Conservation (phyloP, 192 early-diverging fungal species). For the Powellomyces hirtus region DNA sequence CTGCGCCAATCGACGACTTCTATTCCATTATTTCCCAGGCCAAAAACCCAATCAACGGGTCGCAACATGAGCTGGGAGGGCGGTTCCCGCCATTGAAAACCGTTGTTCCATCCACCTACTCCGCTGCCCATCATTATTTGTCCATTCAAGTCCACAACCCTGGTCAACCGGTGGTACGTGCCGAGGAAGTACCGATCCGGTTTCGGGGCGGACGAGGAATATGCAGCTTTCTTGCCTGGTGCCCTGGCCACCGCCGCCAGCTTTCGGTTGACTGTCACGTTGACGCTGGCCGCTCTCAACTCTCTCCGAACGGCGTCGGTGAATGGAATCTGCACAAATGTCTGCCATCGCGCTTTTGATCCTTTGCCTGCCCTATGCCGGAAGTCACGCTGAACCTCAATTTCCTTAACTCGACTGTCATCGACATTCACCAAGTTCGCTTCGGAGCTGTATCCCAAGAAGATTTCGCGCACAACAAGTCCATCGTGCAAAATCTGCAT, state of each 20-base stretch:
- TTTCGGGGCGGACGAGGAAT: not conserved
- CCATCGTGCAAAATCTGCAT: constrained; percentile 60
- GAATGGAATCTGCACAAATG: constrained; percentile 61
- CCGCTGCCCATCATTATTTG: constrained; percentile 56
- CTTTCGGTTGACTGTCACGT: constrained; percentile 55
- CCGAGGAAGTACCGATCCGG: constrained; percentile 53
- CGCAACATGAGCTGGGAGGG: constrained; percentile 43
- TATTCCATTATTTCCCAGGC: constrained; percentile 40
- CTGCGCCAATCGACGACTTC: constrained; percentile 55
- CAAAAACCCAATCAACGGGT: constrained; percentile 47
- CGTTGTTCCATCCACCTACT: constrained; percentile 57
- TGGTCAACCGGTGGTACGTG: constrained; percentile 48
- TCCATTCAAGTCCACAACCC: constrained; percentile 46
- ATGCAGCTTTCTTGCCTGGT: constrained; percentile 8
- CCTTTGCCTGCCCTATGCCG: constrained; percentile 15
- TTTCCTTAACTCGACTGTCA: constrained; percentile 49
- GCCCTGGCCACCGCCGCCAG: constrained; percentile 46
- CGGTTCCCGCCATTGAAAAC: constrained; percentile 52
- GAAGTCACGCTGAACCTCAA: constrained; percentile 55
- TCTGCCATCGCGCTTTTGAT: constrained; percentile 51
- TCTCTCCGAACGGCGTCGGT: constrained; percentile 44
- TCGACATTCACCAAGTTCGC: constrained; percentile 54
- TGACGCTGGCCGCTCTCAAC: constrained; percentile 18
- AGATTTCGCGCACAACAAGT: constrained; percentile 51
- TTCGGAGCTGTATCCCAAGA: constrained; percentile 52